These are phyloP conservation scores for Malus domestica DNA, from an alignment of 306 rosid genomes.

Conservation along the genomic window DNA sequence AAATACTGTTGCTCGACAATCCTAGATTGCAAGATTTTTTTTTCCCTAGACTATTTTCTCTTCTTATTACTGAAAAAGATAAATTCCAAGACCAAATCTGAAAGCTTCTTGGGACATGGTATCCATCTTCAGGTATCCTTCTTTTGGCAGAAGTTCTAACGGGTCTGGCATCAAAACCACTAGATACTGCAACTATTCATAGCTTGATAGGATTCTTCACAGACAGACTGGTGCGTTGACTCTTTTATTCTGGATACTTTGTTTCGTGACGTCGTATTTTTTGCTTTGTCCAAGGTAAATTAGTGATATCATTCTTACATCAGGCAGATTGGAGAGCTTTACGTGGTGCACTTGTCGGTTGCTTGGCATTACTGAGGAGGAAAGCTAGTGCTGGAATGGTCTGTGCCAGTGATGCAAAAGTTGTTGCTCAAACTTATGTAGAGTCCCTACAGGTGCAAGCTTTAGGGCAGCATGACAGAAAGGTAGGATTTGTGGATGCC, in stretches of 20 bases:
- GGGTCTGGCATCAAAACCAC: conserved; percentile 52
- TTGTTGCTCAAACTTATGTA: conserved; percentile 55
- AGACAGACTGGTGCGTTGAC: conserved; percentile 77
- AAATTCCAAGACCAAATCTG: neutral
- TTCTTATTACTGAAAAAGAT: too few relatives aligned
- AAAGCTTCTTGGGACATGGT: conserved; percentile 13
- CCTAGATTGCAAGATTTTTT: neutral
- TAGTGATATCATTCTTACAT: conserved; percentile 24
- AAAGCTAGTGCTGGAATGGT: conserved; percentile 50
- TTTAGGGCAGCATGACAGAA: conserved; percentile 81
- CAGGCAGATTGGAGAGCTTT: conserved; percentile 99
- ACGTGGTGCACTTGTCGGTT: conserved; percentile 92
- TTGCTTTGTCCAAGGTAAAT: neutral
- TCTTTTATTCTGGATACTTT: neutral
- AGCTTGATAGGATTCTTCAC: conserved; percentile 76
- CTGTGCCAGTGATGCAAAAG: conserved; percentile 60
- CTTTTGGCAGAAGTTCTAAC: conserved; percentile 80
- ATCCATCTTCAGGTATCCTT: conserved; percentile 55
- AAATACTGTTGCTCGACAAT: neutral
- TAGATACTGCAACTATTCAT: conserved; percentile 49
- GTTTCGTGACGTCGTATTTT: neutral
- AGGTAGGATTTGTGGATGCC: conserved; percentile 32
- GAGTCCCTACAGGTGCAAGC: conserved; percentile 72
- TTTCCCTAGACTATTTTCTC: neutral
- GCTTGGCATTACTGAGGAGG: conserved; percentile 77